Evolutionary conservation across 441 rosid genomes (phyloP), one percentile per base, ranked within the genome.

Genomic region (Breynia disticha): DNA sequence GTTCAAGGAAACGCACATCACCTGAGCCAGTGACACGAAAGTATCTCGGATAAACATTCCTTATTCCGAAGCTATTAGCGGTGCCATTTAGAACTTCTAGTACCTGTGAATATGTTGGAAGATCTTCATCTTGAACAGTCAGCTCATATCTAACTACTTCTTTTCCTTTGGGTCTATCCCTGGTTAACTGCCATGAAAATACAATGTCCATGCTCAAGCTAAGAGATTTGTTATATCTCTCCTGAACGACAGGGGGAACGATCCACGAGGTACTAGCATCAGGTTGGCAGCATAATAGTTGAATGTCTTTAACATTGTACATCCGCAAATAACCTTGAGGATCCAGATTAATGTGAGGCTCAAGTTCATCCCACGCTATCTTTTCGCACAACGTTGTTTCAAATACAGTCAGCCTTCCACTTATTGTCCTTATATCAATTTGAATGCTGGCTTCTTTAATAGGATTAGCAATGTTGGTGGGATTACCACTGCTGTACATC

Each of bases 401-500:
- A 66, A 76, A 93, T 68, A 93, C 70, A 57, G 95, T 87, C 63
- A 89, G 76, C 78, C 79, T 78, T 54, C 99, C 99, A 58, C 93
- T 80, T 43, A 60, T 56, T 45, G 96, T 83, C 73, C 73, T 83
- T 49, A 93, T 70, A 78, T 93, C 99, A 56, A 82, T 73, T 63
- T 70, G 88, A 47, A 83, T 80, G 50, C 88, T 87, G 35, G 94
- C 96, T 70, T 93, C 99, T 72, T 93, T 86, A 47, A 93, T 84
- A 39, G 99, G 99, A 68, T 93, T 93, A 22, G 94, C 99, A 55
- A 87, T 85, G 67, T 93, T 93, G 42, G 99, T 89, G 22, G 99
- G 99, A 64, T 93, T 93, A 47, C 99, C 97, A 57, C 96, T 93
- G 83, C 97, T 93, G 73, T 89, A 93, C 88, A 93, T 93, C 99